Base-by-base conservation (phyloP, 2,329 filamentous ascomycete genomes). In the Aureobasidium sp. region DNA sequence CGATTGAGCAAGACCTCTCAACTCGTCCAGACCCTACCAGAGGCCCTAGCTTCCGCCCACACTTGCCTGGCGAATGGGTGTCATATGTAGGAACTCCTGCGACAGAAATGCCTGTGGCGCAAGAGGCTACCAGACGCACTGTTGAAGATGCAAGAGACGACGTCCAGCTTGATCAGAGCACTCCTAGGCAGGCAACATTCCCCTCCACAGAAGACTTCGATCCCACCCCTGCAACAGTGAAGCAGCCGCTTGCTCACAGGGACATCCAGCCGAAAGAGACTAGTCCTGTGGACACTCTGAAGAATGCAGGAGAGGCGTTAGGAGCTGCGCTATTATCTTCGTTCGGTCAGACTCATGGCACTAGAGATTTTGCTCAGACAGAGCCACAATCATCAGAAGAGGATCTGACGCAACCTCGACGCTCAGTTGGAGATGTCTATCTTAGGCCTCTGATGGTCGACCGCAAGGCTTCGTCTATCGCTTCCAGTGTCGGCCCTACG, bases 51-150 rank as follows among this genome's bases (percentile, higher is more conserved):
- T 83, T 82, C 66, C 74, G 77, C 60, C 81, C 81, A 15, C 74
- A 79, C 59, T 68, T 83, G 36, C 81, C 81, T 42, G 81, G 81
- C 25, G 78, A 78, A 58, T 83, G 81, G 81, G 76, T 81, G 58
- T 83, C 81, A 36, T 79, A 75, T 63, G 73, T 75, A 2, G 76
- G 76, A 7, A 76, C 74, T 34, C 70, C 73, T 37, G 74, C 71
- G 7, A 70, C 71, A n/a, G 72, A 75, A n/a, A 69, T 22, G 15
- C 55, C 55, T 8, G 31, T 34, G 9, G 41, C 55, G 9, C 55
- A 47, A 34, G 42, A 47, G 29, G 55, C 42, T 14, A 39, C 27
- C 29, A 47, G 42, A 29, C 42, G 25, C 39, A 39, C 20, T 12
- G 29, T 3, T 12, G 55, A 58, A 20, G 9, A 47, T 5, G 5